Evolutionary conservation across 2,329 filamentous ascomycete species (phyloP), one percentile per base, ranked within the genome.

Genomic region (Neofusicoccum parvum): DNA sequence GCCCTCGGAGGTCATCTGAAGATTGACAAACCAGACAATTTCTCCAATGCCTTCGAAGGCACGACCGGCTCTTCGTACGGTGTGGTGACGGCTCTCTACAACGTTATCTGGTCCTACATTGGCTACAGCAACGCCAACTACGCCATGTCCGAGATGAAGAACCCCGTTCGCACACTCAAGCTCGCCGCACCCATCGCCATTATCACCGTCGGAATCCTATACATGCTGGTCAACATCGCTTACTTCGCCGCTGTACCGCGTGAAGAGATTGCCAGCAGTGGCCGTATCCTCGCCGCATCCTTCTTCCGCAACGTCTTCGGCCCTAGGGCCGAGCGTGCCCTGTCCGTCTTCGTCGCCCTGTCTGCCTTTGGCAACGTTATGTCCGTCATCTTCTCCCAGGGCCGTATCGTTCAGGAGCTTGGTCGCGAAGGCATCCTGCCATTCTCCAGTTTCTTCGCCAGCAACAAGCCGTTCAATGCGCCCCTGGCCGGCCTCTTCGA

Each of bases 81-180:
- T 54, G 82, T 90, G 39, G 87, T 90, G n/a, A 90, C 86, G 1
- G 88, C 89, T 0, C 78, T 91, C 0, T 90, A 90, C 80, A 91
- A 90, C 70, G 88, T 91, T 68, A 88, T 91, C 71, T 91, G 88
- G 85, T 87, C 85, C 67, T 91, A 87, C 71, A 85, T 89, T 69
- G 88, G 88, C 27, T 89, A 88, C 80, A 86, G 82, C 78, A 90
- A 90, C 74, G 88, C 87, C 73, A 90, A 90, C 78, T 89, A 90
- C 71, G 86, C 85, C 14, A 75, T 88, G 37, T 85, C 83, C 72
- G 89, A 91, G 79, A 89, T 87, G 53, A 87, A 83, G 73, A 86
- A 90, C 75, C 88, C 88, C 0, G 83, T 88, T 5, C 81, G 82
- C 27, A 91, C 88, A 0, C 81, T 91, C 66, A 88, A 87, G 75